Base-by-base conservation (phyloP, 306 rosid species). In the Sesbania bispinosa region DNA sequence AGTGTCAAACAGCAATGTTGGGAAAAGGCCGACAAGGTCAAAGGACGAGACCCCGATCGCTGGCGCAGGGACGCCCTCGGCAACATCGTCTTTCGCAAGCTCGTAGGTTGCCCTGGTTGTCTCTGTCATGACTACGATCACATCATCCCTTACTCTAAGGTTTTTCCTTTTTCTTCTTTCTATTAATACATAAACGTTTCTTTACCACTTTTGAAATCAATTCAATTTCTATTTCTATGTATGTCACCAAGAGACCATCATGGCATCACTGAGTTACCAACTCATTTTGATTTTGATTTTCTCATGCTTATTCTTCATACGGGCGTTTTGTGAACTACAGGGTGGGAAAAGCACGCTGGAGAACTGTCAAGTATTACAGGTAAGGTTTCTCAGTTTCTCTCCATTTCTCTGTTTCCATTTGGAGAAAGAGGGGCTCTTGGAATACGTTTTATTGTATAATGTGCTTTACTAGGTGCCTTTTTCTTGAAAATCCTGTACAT, bases 331-430 rank as follows among this genome's bases (percentile, higher is more conserved):
- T 64, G 64, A 55, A 64, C 79, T 88, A 43, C 86, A 89, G 99
- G 97, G 97, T 7, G 99, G 97, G 69, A 80, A 88, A 73, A 91
- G 97, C 81, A 91, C 96, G 0, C 82, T 95, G 61, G 96, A 91
- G 69, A 91, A 95, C 46, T 95, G 99, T 81, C 99, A 95, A 70
- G 90, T 95, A 55, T 85, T 89, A 67, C 97, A 91, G 96, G 99
- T 95, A 76, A 58, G 27, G 46, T 52, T 46, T 41, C 23, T 65
- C 10, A 8, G 48, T 53, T 29, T 50, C 11, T 43, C 26, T 77
- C 21, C 14, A 43, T 71, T 62, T 54, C 46, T 54, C 20, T 47
- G 73, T 62, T 67, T 62, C 21, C 19, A 15, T 60, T 8, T 59
- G 54, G 26, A 53, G 18, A 50, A 23, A 60, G 7, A 47, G n/a